Evolutionary conservation across 73 alveolate genomes (phyloP).

Genomic region (Tetrahymena elliotti): DNA sequence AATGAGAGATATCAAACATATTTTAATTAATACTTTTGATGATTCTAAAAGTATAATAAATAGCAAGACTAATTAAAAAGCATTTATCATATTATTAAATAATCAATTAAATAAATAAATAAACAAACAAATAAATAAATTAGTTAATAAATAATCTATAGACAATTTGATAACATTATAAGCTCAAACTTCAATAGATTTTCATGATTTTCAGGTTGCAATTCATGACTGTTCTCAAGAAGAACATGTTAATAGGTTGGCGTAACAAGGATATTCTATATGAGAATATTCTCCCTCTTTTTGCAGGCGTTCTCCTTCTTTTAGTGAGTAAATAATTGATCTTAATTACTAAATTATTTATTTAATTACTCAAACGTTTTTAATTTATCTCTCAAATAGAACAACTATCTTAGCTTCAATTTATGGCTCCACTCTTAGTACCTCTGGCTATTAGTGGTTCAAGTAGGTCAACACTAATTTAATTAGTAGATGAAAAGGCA

Average conservation of each 20-base stretch:
- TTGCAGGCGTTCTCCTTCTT: neutral
- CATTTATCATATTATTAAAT: too few species aligned
- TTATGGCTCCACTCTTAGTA: neutral
- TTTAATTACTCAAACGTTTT: neutral
- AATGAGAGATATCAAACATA: neutral
- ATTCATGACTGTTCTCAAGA: neutral
- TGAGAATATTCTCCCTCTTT: neutral
- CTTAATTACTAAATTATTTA: neutral
- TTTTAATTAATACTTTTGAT: neutral
- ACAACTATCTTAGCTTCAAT: neutral
- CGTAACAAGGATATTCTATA: neutral
- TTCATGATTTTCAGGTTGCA: neutral
- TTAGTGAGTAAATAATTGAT: neutral
- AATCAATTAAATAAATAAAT: too few species aligned
- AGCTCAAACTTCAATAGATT: neutral
- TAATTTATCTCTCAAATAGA: neutral
- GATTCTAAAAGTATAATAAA: neutral
- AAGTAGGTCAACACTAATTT: constrained; percentile 20
- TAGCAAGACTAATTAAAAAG: neutral
- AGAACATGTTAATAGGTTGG: neutral
- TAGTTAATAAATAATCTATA: too few species aligned
- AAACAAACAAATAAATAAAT: too few species aligned
- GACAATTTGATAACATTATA: neutral
- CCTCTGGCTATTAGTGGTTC: neutral
- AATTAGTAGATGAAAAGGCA: constrained; percentile 31